Evolutionary conservation across 768 basidiomycete species (phyloP).

Genomic region (Auriscalpium vulgare): DNA sequence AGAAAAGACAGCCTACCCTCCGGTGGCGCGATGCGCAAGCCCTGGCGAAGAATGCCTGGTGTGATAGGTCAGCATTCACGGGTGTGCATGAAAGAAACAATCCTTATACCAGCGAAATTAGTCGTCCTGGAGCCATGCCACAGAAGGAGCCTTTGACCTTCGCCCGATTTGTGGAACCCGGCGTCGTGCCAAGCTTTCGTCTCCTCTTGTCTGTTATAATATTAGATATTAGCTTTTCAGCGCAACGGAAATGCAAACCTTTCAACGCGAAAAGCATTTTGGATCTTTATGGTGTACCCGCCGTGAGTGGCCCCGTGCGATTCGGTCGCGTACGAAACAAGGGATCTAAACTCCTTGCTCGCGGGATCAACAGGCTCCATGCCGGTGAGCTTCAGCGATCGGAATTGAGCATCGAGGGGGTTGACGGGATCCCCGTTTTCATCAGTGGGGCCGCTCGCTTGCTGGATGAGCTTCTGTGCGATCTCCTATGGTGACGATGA

Average conservation of each 20-base stretch:
- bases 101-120: conserved; percentile 47
- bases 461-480: conserved; percentile 45
- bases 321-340: conserved; percentile 41
- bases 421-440: conserved; percentile 42
- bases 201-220: conserved; percentile 24
- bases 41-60: conserved; percentile 51
- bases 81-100: not conserved
- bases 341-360: conserved; percentile 39
- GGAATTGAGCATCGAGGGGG: conserved; percentile 49
- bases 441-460: conserved; percentile 27
- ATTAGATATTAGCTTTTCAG: conserved; percentile 18
- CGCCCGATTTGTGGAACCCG: conserved; percentile 33
- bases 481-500: conserved; percentile 34
- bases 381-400: conserved; percentile 39
- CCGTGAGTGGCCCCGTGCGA: conserved; percentile 50
- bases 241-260: conserved; percentile 26
- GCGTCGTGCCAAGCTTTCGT: conserved; percentile 35
- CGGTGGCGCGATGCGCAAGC: conserved; percentile 56
- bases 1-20: conserved; percentile 34
- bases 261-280: conserved; percentile 48
- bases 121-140: conserved; percentile 61
- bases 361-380: conserved; percentile 38
- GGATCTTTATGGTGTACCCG: conserved; percentile 34
- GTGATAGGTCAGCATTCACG: not conserved
- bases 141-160: conserved; percentile 46